Base-by-base conservation (phyloP, 805 yeast species). In the Lachancea mirantina region DNA sequence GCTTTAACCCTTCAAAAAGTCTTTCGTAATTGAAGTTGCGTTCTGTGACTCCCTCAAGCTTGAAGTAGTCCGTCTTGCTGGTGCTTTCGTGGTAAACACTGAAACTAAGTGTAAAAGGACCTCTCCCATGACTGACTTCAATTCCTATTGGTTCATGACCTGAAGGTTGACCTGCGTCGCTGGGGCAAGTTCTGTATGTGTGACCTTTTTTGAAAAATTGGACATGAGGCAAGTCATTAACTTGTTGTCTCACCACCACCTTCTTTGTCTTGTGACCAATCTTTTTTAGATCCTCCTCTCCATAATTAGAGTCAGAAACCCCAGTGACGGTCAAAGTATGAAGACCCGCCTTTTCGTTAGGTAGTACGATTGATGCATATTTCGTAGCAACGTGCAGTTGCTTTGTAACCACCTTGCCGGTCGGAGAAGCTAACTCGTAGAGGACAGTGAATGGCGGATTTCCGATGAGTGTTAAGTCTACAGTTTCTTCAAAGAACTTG, bases 391-490 rank as follows among this genome's bases (percentile, higher is more conserved):
- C 71, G 31, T 74, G 75, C 16, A 72, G 46, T 6, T 54, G 47
- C 31, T 62, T 64, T 42, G 41, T 50, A 15, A 46, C 41, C 38
- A 41, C 52, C 32, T 51, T 55, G 1, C 84, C 84, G 46, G 59
- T 64, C 5, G 92, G 88, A 23, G 67, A 58, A 17, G 59, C 59
- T 10, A 81, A 57, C n/a, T 73, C 70, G 52, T 85, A 84, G 23
- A 72, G 75, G 16, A 87, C 60, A n/a, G 70, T 57, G 42, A 84
- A 84, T 15, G 89, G 88, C 1, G 77, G 65, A 5, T 70, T 56
- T 1, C 85, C 89, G 23, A 58, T 59, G 21, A 81, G 53, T 2
- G 65, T 51, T 20, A 82, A 40, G 34, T 71, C 78, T 19, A 74
- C 50, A 2, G 67, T 59, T 34, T 65, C 69, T 34, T 68, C 74